A percentile compares a stretch with the other conserved stretches of the same genome.
Conservation (phyloP, 2,329 filamentous ascomycete genomes). For the Botrytis deweyae region DNA sequence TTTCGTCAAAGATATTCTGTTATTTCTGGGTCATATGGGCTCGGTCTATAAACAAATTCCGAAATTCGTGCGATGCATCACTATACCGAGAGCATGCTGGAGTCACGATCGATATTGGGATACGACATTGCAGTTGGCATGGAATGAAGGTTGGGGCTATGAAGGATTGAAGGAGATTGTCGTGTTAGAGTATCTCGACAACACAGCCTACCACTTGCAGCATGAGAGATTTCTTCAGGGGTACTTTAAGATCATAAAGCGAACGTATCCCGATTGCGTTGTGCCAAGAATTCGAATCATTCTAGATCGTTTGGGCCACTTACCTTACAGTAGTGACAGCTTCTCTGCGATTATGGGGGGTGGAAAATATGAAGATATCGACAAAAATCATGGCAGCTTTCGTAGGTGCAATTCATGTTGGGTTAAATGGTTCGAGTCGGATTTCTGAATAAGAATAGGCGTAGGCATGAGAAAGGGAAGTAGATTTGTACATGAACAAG, state of each 20-base stretch:
- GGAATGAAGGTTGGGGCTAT: not conserved
- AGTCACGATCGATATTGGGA: not conserved
- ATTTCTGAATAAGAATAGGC: not conserved
- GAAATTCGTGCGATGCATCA: not conserved
- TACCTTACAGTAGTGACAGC: not conserved
- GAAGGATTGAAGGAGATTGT: not conserved
- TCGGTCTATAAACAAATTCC: not conserved
- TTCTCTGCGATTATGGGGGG: not conserved
- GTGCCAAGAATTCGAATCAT: not conserved
- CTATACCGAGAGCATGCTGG: not conserved
- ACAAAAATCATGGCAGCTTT: rapidly evolving
- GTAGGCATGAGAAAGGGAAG: not conserved
- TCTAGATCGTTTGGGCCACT: not conserved
- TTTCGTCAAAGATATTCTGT: not conserved
- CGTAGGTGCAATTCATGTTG: not conserved
- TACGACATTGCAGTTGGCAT: not conserved
- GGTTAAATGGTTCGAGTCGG: not conserved
- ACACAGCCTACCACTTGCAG: not conserved
- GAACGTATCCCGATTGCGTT: not conserved
- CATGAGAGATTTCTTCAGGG: not conserved
- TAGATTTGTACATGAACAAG: not conserved
- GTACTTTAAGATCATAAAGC: not conserved
- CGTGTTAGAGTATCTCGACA: not conserved
- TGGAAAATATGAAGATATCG: not conserved
- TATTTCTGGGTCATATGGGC: not conserved